Evolutionary conservation across 1,284 basidiomycete genomes (phyloP), one percentile per base, ranked within the genome.

Genomic region (Heterobasidion annosum): DNA sequence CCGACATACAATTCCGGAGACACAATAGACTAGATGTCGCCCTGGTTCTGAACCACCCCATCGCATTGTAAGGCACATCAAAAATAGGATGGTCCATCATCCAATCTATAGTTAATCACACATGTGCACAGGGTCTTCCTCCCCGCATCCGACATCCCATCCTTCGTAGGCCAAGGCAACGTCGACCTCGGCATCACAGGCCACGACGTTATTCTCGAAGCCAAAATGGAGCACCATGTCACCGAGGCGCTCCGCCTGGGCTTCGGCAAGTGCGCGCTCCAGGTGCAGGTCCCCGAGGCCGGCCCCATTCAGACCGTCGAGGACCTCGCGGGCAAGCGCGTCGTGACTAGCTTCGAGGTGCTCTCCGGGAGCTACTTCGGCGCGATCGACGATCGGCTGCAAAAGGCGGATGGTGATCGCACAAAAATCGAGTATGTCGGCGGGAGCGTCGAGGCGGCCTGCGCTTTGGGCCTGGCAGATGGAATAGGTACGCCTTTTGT

Each of bases 361-460:
- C 77, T 99, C 8, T 81, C 93, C 0, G 87, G 76, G 8, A 73
- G 85, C 57, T 93, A 93, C 67, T 99, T 99, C 66, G 70, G 65
- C 1, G 69, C 78, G 48, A 61, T 98, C 0, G 96, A 99, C 65
- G 71, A 76, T 18, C 72, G 74, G 52, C 67, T 82, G 6, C 70
- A 76, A 16, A 67, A 83, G 15, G 62, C 66, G 1, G 79, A 71
- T 0, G 79, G 78, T 2, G 67, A 75, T 25, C 71, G 69, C 54
- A 98, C 96, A 0, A 81, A 78, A 65, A 92, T 99, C 54, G 93
- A 97, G 67, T 98, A 98, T 66, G 86, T 99, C 8, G 95, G 96
- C 6, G 97, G 97, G 1, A 95, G 92, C 64, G 97, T 99, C 1
- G 97, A 99, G 72, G 96, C 97, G 2, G 97, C 97, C 15, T 99